Base-by-base conservation (phyloP, 345 rosid species). In the Cardamine chenopodiifolia region DNA sequence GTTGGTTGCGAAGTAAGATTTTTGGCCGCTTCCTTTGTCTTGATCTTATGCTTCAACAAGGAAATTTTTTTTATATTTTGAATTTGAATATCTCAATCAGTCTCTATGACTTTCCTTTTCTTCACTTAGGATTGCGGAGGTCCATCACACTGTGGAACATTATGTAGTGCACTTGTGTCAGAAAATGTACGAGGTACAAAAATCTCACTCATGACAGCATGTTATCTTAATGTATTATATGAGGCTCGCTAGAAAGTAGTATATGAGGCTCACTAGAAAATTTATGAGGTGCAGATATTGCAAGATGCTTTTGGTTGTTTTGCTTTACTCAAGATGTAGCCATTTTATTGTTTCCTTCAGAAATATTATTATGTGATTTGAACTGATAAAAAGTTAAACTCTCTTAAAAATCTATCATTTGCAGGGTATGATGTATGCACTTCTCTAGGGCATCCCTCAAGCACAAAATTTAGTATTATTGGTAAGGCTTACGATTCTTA, bases 361-460 rank as follows among this genome's bases (percentile, higher is more conserved):
- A 44, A 44, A 42, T 1, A 14, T 42, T 42, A 44, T 44, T n/a
- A n/a, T 45, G 20, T 45, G 50, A 45, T 45, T 1, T 17, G 26
- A 23, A 20, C 44, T 67, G 48, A 18, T 37, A 7, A 22, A 66
- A 13, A 31, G 32, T 28, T 58, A 32, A 55, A 45, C 35, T 34
- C 42, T 70, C 59, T 39, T 66, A 73, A 67, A 63, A 45, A 48
- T 42, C 55, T 68, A 54, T 42, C 29, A 61, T 80, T 18, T 84
- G 81, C 87, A 96, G 98, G 98, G 39, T 96, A 92, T 63, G 94
- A 85, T 73, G 91, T 96, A 15, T 96, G 99, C 84, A 81, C 68
- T 45, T 68, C 93, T 26, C 25, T 92, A 75, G 99, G 99, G 74
- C 80, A 63, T 68, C 77, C 76, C 63, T 83, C 91, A 32, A 81